A percentile compares a stretch with the other conserved stretches of the same genome.
These are phyloP conservation scores for Macrophomina tecta DNA, from an alignment of 2,329 filamentous ascomycete genomes.

Conservation along the genomic window DNA sequence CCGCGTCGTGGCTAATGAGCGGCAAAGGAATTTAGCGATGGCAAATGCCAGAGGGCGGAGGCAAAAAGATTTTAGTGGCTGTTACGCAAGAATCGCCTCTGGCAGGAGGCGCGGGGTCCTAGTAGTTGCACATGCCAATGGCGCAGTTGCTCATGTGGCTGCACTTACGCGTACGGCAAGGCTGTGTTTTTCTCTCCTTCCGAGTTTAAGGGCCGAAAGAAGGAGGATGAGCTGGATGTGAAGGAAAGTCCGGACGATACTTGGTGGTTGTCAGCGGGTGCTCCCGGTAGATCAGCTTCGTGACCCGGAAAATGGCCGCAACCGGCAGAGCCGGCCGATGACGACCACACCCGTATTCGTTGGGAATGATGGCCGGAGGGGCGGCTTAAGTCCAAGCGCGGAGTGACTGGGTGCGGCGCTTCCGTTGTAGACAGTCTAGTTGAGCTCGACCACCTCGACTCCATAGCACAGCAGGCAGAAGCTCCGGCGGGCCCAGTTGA, in stretches of 20 bases:
- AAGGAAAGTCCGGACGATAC: background rate
- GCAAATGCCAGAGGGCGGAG: background rate
- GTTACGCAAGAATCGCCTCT: slow-evolving; percentile 7
- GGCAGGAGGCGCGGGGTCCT: background rate
- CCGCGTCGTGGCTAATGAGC: background rate
- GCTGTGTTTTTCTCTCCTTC: background rate
- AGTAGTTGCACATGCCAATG: background rate
- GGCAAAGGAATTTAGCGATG: background rate
- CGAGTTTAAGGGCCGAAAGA: too few species aligned
- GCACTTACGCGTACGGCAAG: slow-evolving; percentile 1
- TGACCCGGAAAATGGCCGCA: slow-evolving; percentile 9
- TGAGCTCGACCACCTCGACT: too few species aligned
- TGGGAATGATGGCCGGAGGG: background rate
- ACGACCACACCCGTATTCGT: background rate
- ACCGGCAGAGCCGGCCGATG: background rate
- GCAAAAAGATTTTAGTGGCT: background rate
- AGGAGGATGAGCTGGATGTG: too few species aligned
- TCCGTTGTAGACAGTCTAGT: too few species aligned
- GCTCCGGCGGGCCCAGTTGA: too few species aligned
- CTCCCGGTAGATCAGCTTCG: slow-evolving; percentile 19
- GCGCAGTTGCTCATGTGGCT: background rate
- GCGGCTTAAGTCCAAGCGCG: background rate
- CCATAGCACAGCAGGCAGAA: too few species aligned
- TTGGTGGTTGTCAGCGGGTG: slow-evolving; percentile 9
- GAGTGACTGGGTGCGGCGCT: too few species aligned